Percentiles rank a stretch among this genome's conserved stretches.
phyloP scores from a whole-genome alignment of 139 green algal species.

The Picochlorum sp. region DNA sequence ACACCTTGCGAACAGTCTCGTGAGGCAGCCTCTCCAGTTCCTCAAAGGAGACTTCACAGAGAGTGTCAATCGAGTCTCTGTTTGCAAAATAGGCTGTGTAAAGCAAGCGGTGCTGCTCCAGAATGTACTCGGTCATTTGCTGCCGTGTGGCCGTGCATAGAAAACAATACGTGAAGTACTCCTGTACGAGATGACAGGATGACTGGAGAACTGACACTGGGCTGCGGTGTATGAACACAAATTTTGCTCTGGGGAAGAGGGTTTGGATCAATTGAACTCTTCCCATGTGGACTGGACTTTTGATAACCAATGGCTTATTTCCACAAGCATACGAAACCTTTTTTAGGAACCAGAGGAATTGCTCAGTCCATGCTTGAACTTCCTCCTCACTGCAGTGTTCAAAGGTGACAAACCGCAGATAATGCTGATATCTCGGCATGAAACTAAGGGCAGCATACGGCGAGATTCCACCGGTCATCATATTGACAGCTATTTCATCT shows the following conservation, averaged over 20 bases:
- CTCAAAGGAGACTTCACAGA: conserved; percentile 42
- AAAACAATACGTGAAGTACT: conserved; percentile 45
- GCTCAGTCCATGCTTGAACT: conserved; percentile 22
- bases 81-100: conserved; percentile 27
- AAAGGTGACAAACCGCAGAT: conserved; percentile 21
- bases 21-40: conserved; percentile 42
- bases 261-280: conserved; percentile 29
- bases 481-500: conserved; percentile 54
- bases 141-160: conserved; percentile 26
- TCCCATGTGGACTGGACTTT: conserved; percentile 57
- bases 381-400: conserved; percentile 9
- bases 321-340: conserved; percentile 28
- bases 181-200: conserved; percentile 44
- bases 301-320: conserved; percentile 49
- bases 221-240: conserved; percentile 57
- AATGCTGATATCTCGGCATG: conserved; percentile 17
- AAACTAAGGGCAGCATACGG: conserved; percentile 54
- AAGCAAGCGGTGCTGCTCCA: conserved; percentile 43
- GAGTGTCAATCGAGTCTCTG: conserved; percentile 6
- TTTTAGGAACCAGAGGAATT: conserved; percentile 43
- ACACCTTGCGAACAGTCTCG: conserved; percentile 33
- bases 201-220: conserved; percentile 27
- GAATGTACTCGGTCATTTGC: conserved; percentile 40
- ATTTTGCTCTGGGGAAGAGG: conserved; percentile 51
- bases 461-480: conserved; percentile 37